These are phyloP conservation scores for Boletus coccyginus DNA, from an alignment of 768 basidiomycete genomes.

Conservation along the genomic window DNA sequence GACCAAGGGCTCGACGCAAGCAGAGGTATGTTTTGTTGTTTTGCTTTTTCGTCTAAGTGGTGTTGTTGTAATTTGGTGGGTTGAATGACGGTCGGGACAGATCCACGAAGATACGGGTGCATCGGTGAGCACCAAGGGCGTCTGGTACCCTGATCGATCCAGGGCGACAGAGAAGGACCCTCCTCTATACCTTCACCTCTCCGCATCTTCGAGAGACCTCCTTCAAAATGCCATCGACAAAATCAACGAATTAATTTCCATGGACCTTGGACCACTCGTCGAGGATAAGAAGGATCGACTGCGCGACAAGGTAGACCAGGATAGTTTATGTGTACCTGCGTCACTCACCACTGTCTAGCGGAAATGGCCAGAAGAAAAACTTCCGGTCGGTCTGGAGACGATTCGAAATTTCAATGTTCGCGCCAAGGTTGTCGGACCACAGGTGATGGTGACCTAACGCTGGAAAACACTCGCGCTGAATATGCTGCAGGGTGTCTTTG, in stretches of 20 bases:
- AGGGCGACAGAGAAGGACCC: constrained; percentile 93
- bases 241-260: constrained; percentile 66
- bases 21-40: constrained; percentile 59
- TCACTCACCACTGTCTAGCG: constrained; percentile 45
- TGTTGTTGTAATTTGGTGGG: not conserved
- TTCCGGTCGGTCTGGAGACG: constrained; percentile 84
- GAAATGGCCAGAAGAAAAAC: constrained; percentile 98
- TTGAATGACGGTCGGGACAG: constrained; percentile 41
- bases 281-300: constrained; percentile 71
- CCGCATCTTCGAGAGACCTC: constrained; percentile 65
- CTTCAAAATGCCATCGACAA: constrained; percentile 67
- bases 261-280: constrained; percentile 79
- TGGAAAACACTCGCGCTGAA: not conserved
- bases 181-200: constrained; percentile 90
- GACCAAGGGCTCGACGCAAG: constrained; percentile 90
- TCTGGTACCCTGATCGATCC: constrained; percentile 92
- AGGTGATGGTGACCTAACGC: constrained; percentile 45
- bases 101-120: constrained; percentile 92
- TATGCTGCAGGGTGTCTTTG: constrained; percentile 72
- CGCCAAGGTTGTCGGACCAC: constrained; percentile 96
- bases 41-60: not conserved
- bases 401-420: constrained; percentile 97
- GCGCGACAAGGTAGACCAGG: constrained; percentile 55
- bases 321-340: not conserved
- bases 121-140: constrained; percentile 87